phyloP scores from a whole-genome alignment of 1,139 yeast genomes.

The Zhuliangozyma parablackwelliae region DNA sequence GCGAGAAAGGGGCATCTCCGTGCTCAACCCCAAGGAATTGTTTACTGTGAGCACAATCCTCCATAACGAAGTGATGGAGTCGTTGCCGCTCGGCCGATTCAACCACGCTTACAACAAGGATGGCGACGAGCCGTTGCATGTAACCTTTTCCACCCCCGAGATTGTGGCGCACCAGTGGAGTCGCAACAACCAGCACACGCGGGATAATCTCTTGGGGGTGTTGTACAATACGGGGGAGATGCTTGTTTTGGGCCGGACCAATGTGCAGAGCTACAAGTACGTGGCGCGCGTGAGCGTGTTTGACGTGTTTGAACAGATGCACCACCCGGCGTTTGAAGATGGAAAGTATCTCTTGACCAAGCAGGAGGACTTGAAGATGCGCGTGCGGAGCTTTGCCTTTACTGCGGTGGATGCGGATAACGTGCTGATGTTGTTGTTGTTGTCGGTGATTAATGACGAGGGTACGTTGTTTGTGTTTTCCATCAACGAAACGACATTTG shows the following conservation, averaged over 20 bases:
- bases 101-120: constrained; percentile 22
- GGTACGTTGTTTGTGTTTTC: constrained; percentile 17
- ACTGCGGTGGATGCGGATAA: constrained; percentile 8
- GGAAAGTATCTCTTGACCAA: constrained; percentile 12
- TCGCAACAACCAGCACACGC: constrained; percentile 16
- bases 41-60: constrained; percentile 26
- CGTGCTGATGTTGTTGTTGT: not conserved
- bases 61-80: constrained; percentile 24
- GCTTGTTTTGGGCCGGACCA: constrained; percentile 25
- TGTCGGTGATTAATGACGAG: constrained; percentile 10
- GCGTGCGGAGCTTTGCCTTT: constrained; percentile 28
- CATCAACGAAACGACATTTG: constrained; percentile 12
- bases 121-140: constrained; percentile 23
- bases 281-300: constrained; percentile 24
- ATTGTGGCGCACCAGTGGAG: constrained; percentile 38
- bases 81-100: constrained; percentile 28
- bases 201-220: constrained; percentile 31
- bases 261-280: constrained; percentile 20
- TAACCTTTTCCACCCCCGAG: constrained; percentile 24
- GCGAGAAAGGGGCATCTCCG: constrained; percentile 5
- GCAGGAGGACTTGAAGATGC: constrained; percentile 19
- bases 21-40: constrained; percentile 26
- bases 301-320: constrained; percentile 20
- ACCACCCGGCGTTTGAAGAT: constrained; percentile 13
- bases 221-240: constrained; percentile 39